phyloP scores from a whole-genome alignment of 164 flowering plant genomes.

The Chimonanthus salicifolius region DNA sequence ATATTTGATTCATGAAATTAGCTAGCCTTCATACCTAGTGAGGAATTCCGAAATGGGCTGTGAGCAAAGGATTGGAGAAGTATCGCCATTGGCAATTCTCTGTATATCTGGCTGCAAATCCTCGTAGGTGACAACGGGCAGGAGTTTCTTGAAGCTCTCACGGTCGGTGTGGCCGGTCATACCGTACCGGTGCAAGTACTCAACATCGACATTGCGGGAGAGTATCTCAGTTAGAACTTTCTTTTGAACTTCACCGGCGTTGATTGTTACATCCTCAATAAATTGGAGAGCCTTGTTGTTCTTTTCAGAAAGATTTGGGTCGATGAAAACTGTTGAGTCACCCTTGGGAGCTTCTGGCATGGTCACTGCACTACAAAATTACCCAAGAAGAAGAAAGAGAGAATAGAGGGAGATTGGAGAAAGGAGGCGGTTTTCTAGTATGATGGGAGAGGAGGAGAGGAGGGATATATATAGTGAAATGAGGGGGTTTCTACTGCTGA shows the following conservation, averaged over 20 bases:
- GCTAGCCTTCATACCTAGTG: slow-evolving; percentile 46
- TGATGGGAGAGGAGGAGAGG: slow-evolving; percentile 13
- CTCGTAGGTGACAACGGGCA: slow-evolving; percentile 77
- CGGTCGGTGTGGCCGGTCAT: slow-evolving; percentile 62
- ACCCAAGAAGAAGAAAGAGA: not conserved
- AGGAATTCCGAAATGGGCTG: slow-evolving; percentile 82
- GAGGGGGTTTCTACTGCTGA: slow-evolving; percentile 19
- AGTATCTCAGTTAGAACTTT: slow-evolving; percentile 65
- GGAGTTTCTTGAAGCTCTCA: slow-evolving; percentile 60
- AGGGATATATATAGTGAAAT: slow-evolving; percentile 30
- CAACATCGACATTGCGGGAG: slow-evolving; percentile 58
- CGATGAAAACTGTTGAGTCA: not conserved
- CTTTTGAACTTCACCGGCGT: slow-evolving; percentile 58
- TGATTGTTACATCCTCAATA: slow-evolving; percentile 71
- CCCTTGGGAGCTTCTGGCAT: slow-evolving; percentile 79
- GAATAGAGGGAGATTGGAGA: slow-evolving; percentile 6
- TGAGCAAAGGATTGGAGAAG: slow-evolving; percentile 60
- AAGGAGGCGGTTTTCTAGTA: slow-evolving; percentile 8
- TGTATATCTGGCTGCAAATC: slow-evolving; percentile 56
- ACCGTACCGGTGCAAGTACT: slow-evolving; percentile 57
- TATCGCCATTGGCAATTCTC: slow-evolving; percentile 79
- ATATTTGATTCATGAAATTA: not conserved
- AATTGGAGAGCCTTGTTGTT: slow-evolving; percentile 57
- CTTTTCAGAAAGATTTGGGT: slow-evolving; percentile 21
- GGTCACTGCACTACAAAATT: slow-evolving; percentile 12